These are phyloP conservation scores for Vaccinium macrocarpon DNA, from an alignment of 148 eudicot species.

Conservation along the genomic window DNA sequence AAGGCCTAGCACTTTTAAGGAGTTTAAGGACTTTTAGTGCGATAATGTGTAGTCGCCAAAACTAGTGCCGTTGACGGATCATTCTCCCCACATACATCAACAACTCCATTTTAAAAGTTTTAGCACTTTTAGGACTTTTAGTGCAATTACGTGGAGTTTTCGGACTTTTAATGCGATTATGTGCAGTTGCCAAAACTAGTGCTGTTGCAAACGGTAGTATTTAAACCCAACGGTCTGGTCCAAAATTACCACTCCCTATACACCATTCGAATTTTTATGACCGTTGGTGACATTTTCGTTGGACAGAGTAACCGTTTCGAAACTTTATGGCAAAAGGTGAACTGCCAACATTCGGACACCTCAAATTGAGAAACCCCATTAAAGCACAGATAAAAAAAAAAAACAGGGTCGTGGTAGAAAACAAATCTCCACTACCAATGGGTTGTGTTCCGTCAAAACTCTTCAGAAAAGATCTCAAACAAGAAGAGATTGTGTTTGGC, in stretches of 20 bases:
- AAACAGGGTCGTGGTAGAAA: background rate
- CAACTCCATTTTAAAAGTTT: too few relatives aligned
- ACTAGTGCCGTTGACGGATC: background rate
- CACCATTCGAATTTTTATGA: slow-evolving; percentile 48
- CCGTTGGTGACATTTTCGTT: slow-evolving; percentile 49
- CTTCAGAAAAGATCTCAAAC: slow-evolving; percentile 37
- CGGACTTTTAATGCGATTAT: too few relatives aligned
- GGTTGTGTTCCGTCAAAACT: slow-evolving; percentile 84
- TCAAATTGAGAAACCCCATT: slow-evolving; percentile 2
- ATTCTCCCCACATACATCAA: too few relatives aligned
- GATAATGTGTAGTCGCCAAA: background rate
- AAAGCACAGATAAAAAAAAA: background rate
- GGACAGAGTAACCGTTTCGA: slow-evolving; percentile 3
- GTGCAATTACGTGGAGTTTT: too few relatives aligned
- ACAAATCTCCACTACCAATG: slow-evolving; percentile 35
- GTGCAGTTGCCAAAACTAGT: background rate
- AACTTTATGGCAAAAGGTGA: background rate
- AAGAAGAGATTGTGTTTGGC: slow-evolving; percentile 24
- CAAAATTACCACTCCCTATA: background rate
- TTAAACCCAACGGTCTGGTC: background rate
- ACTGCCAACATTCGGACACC: background rate
- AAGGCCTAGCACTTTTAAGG: too few relatives aligned
- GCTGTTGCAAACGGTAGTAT: background rate
- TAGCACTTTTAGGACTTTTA: too few relatives aligned
- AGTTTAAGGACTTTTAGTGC: too few relatives aligned